Evolutionary conservation across 179 eudicot species (phyloP).

Genomic region (Nepenthes alata): DNA sequence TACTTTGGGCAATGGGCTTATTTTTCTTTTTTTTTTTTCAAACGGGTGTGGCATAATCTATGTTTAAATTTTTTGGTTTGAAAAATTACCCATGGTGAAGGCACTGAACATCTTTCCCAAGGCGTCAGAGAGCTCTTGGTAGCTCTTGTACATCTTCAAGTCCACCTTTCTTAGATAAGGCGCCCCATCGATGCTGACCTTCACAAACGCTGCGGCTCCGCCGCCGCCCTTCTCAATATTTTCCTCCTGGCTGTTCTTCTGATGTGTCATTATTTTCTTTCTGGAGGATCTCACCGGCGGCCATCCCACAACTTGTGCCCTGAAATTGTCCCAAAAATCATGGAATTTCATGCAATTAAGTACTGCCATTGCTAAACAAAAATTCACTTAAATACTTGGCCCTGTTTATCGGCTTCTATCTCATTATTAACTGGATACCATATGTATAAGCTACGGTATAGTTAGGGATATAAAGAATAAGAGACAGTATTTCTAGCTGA

Average conservation of each 20-base stretch:
- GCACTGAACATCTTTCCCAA: slow-evolving; percentile 1
- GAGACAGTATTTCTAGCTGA: too few relatives aligned
- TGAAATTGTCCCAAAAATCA: background rate
- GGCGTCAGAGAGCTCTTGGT: slow-evolving; percentile 2
- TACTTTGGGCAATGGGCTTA: too few relatives aligned
- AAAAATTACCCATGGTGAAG: background rate
- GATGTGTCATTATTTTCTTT: slow-evolving; percentile 1
- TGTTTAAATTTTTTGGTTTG: background rate
- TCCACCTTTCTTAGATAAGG: slow-evolving; percentile 3
- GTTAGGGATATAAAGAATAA: too few relatives aligned
- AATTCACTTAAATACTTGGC: background rate
- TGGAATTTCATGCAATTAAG: background rate
- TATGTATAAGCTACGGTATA: too few relatives aligned
- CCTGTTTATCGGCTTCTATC: too few relatives aligned
- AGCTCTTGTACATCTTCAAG: background rate
- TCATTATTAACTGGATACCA: too few relatives aligned
- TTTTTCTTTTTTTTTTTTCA: background rate
- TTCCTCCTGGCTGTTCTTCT: background rate
- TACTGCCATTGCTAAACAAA: background rate
- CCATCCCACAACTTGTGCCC: slow-evolving; percentile 18
- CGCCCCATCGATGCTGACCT: slow-evolving; percentile 3
- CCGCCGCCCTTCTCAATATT: background rate
- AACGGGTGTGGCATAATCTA: background rate
- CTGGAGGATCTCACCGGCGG: slow-evolving; percentile 12
- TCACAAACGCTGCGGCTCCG: background rate